These are phyloP conservation scores for Verticillium longisporum DNA, from an alignment of 2,329 filamentous ascomycete genomes.

Conservation along the genomic window DNA sequence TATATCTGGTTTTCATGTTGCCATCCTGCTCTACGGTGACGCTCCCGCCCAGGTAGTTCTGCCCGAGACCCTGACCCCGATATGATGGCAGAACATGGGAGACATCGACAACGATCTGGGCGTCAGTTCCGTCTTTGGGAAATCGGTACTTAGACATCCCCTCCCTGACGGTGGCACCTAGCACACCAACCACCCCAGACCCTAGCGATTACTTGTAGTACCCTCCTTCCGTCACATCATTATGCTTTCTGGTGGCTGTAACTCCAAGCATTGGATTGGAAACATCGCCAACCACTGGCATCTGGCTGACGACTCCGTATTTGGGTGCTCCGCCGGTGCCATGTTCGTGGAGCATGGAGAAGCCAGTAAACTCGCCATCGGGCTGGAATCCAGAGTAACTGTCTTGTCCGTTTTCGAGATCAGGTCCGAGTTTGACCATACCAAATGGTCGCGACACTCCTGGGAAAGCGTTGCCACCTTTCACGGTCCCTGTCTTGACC, in stretches of 20 bases:
- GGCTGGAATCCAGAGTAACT: slow-evolving; percentile 46
- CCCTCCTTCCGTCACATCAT: slow-evolving; percentile 49
- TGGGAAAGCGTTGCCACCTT: slow-evolving; percentile 43
- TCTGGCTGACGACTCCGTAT: slow-evolving; percentile 58
- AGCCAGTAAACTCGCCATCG: slow-evolving; percentile 48
- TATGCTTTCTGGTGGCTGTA: slow-evolving; percentile 42
- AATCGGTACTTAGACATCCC: slow-evolving; percentile 58
- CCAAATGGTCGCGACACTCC: slow-evolving; percentile 40
- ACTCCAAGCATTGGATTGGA: slow-evolving; percentile 48
- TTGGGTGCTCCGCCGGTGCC: slow-evolving; percentile 65
- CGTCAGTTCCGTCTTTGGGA: slow-evolving; percentile 27
- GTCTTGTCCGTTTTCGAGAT: slow-evolving; percentile 40
- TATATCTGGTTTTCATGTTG: slow-evolving; percentile 36
- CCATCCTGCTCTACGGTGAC: slow-evolving; percentile 43
- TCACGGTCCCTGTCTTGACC: slow-evolving; percentile 34
- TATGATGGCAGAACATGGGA: slow-evolving; percentile 60
- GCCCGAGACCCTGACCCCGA: slow-evolving; percentile 52
- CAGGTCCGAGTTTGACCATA: slow-evolving; percentile 43
- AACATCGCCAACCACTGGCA: slow-evolving; percentile 44
- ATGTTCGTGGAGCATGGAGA: slow-evolving; percentile 59
- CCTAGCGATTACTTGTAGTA: slow-evolving; percentile 52
- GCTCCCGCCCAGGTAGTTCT: slow-evolving; percentile 54
- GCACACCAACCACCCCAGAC: slow-evolving; percentile 48
- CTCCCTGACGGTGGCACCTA: slow-evolving; percentile 48
- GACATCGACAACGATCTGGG: slow-evolving; percentile 54